These are phyloP conservation scores for Globisporangium sylvaticum DNA, from an alignment of 352 stramenopile species.

Conservation along the genomic window DNA sequence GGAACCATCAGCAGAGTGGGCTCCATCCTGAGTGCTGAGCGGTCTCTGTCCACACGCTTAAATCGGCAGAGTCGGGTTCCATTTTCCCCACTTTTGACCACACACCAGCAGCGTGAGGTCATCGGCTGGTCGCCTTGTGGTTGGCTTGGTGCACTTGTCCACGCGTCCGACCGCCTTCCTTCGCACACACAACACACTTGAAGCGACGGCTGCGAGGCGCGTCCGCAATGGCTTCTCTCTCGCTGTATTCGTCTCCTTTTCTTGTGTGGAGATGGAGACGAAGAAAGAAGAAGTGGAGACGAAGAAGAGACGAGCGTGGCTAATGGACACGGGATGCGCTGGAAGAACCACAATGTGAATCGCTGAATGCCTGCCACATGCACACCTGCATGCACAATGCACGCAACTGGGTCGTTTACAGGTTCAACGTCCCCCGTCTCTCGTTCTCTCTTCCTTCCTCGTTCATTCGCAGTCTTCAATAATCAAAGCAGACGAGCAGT, in stretches of 20 bases:
- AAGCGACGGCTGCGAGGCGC: no score
- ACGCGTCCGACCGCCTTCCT: background rate
- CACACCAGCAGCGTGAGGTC: background rate
- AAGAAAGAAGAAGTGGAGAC: background rate
- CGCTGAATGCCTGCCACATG: background rate
- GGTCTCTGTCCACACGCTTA: no score
- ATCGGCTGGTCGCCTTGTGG: no score
- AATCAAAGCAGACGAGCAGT: background rate
- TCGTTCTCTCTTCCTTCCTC: background rate
- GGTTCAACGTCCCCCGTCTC: constrained; percentile 6
- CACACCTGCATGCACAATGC: background rate
- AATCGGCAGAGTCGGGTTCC: background rate
- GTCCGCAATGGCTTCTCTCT: no score
- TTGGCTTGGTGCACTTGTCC: background rate
- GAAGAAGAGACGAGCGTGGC: no score
- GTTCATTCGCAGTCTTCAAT: background rate
- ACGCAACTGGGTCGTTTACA: constrained; percentile 1
- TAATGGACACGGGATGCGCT: background rate
- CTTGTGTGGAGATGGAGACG: background rate
- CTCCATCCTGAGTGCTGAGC: no score
- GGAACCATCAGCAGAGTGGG: no score
- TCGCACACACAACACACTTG: background rate
- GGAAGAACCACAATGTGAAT: background rate
- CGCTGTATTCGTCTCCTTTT: background rate
- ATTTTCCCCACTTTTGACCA: background rate